Evolutionary conservation across 176 grass and related monocot genomes (phyloP).

Genomic region (Puya raimondii): DNA sequence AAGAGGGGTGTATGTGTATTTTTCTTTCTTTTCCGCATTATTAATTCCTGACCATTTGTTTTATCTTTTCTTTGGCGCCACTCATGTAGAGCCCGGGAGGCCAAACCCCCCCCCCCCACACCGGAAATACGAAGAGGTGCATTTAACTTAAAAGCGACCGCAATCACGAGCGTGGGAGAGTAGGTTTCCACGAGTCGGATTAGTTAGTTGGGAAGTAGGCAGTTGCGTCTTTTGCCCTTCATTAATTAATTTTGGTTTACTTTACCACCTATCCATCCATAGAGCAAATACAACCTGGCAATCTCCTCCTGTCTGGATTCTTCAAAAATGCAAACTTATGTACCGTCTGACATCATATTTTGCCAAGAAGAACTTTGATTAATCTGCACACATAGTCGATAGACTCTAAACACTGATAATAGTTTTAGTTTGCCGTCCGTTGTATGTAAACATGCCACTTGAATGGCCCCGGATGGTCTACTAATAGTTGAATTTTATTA

Average conservation of each 20-base stretch:
- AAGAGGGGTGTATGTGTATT: too few relatives aligned
- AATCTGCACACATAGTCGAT: too few relatives aligned
- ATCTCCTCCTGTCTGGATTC: neutral
- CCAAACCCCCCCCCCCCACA: too few relatives aligned
- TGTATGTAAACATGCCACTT: too few relatives aligned
- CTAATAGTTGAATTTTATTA: too few relatives aligned
- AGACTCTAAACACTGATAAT: too few relatives aligned
- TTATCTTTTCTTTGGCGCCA: neutral
- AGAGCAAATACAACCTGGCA: neutral
- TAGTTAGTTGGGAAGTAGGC: constrained; percentile 33
- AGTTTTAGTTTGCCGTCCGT: too few relatives aligned
- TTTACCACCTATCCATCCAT: neutral
- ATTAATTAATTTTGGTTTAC: constrained; percentile 26
- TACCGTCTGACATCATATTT: too few relatives aligned
- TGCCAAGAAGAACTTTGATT: too few relatives aligned
- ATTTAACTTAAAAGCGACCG: constrained; percentile 17
- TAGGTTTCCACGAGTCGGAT: constrained; percentile 23
- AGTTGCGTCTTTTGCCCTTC: constrained; percentile 20
- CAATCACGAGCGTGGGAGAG: constrained; percentile 25
- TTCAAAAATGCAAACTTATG: too few relatives aligned
- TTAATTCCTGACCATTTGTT: neutral
- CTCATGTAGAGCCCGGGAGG: neutral
- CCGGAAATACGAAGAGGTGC: too few relatives aligned
- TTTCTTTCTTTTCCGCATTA: neutral
- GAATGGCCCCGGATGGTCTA: too few relatives aligned